Evolutionary conservation across 2,329 filamentous ascomycete genomes (phyloP).

Genomic region (Trichoderma oligosporum): DNA sequence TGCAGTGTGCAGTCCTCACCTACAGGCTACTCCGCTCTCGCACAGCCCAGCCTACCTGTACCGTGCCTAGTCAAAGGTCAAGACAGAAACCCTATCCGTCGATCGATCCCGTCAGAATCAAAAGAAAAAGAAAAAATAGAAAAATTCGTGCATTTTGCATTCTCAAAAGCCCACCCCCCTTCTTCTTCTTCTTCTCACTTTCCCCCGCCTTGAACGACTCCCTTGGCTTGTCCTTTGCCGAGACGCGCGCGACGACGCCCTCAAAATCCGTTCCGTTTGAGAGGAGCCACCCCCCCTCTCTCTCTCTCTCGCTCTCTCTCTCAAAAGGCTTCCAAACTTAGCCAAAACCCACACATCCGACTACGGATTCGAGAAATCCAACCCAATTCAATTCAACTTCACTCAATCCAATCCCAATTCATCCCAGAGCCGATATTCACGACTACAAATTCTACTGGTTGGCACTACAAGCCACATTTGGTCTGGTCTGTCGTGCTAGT

Average conservation of each 20-base stretch:
- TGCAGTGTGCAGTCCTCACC: constrained; percentile 10
- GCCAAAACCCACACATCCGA: not conserved
- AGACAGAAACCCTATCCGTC: constrained; percentile 1
- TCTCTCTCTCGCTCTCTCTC: too few relatives aligned
- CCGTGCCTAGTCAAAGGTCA: not conserved
- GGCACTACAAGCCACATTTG: not conserved
- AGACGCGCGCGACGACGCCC: constrained; percentile 6
- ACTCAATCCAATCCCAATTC: not conserved
- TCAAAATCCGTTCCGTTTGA: not conserved
- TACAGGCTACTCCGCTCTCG: constrained; percentile 15
- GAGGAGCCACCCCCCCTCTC: not conserved
- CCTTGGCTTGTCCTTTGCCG: not conserved
- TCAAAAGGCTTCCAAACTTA: too few relatives aligned
- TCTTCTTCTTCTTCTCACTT: too few relatives aligned
- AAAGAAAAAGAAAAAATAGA: not conserved
- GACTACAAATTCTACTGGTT: not conserved
- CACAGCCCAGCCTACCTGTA: constrained; percentile 13
- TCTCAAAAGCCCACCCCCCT: constrained; percentile 11
- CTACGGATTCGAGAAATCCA: not conserved
- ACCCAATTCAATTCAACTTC: not conserved
- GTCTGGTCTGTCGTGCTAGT: constrained; percentile 14
- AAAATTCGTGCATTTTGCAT: constrained; percentile 2
- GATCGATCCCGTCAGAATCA: constrained; percentile 6
- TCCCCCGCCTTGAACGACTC: not conserved
- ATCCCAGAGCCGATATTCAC: not conserved